phyloP scores from a whole-genome alignment of 2,329 filamentous ascomycete species.

The Fusarium mangiferae region DNA sequence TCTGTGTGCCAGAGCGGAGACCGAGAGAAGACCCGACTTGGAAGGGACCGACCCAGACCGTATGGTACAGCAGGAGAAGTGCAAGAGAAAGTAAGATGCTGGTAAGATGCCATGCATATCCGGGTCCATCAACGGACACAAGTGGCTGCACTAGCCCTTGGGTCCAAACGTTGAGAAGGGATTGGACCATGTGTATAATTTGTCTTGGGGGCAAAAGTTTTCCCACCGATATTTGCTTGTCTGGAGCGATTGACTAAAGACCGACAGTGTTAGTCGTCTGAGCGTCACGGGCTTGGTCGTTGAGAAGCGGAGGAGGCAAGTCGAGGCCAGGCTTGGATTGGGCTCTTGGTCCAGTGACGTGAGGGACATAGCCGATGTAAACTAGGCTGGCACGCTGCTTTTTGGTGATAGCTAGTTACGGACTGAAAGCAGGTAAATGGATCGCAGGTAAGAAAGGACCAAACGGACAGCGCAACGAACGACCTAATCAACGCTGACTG shows the following conservation, averaged over 20 bases:
- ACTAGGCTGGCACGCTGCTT: constrained; percentile 39
- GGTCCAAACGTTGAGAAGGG: constrained; percentile 32
- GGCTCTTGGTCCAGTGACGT: constrained; percentile 41
- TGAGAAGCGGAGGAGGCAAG: constrained; percentile 26
- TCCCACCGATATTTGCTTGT: constrained; percentile 32
- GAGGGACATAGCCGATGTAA: constrained; percentile 37
- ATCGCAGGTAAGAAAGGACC: constrained; percentile 33
- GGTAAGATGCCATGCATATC: constrained; percentile 47
- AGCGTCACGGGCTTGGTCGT: constrained; percentile 29
- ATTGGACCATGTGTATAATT: constrained; percentile 36
- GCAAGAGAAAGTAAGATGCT: constrained; percentile 35
- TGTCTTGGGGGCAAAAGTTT: constrained; percentile 33
- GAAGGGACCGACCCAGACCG: constrained; percentile 34
- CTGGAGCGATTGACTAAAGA: constrained; percentile 13
- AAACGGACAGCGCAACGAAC: constrained; percentile 36
- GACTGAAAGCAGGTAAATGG: constrained; percentile 32
- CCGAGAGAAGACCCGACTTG: constrained; percentile 33
- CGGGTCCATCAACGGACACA: constrained; percentile 42
- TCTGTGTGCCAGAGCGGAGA: constrained; percentile 37
- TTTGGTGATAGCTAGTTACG: constrained; percentile 32
- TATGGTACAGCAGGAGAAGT: constrained; percentile 22
- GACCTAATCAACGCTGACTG: constrained; percentile 39
- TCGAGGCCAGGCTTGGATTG: constrained; percentile 28
- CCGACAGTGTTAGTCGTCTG: constrained; percentile 26
- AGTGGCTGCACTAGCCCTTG: constrained; percentile 48